Evolutionary conservation across 257 asterid species (phyloP).

Genomic region (Scutellaria barbata): DNA sequence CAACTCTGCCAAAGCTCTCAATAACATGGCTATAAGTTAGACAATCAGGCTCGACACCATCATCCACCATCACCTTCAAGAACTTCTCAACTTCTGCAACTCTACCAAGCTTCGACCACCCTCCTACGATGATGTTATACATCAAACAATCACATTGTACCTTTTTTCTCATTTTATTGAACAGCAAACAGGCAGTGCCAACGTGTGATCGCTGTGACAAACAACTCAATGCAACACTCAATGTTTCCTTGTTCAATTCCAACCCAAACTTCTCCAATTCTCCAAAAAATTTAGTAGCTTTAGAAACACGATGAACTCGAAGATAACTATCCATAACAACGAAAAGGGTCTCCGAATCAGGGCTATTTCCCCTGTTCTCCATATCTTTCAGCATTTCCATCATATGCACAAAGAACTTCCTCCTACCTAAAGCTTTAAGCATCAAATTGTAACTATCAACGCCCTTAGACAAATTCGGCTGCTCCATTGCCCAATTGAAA

Average conservation of each 20-base stretch:
- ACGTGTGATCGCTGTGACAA: constrained; percentile 58
- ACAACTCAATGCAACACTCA: constrained; percentile 64
- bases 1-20: constrained; percentile 86
- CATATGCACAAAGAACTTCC: constrained; percentile 70
- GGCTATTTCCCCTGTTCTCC: constrained; percentile 48
- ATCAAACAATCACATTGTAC: constrained; percentile 49
- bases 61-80: constrained; percentile 70
- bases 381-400: constrained; percentile 59
- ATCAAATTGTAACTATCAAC: no score
- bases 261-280: constrained; percentile 64
- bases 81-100: constrained; percentile 62
- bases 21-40: constrained; percentile 62
- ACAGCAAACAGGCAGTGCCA: constrained; percentile 64
- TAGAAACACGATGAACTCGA: constrained; percentile 64
- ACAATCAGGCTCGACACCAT: constrained; percentile 69
- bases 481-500: constrained; percentile 73
- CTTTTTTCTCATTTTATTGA: constrained; percentile 60
- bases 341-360: constrained; percentile 56
- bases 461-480: constrained; percentile 35
- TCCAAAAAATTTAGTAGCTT: constrained; percentile 57
- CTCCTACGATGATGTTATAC: constrained; percentile 69
- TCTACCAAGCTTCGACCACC: constrained; percentile 79
- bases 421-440: constrained; percentile 47
- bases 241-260: constrained; percentile 46
- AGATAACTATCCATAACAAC: constrained; percentile 70